Percentiles rank a stretch among this genome's conserved stretches.
Conservation (phyloP, 768 basidiomycete genomes). For the Tephrocybe rancida region DNA sequence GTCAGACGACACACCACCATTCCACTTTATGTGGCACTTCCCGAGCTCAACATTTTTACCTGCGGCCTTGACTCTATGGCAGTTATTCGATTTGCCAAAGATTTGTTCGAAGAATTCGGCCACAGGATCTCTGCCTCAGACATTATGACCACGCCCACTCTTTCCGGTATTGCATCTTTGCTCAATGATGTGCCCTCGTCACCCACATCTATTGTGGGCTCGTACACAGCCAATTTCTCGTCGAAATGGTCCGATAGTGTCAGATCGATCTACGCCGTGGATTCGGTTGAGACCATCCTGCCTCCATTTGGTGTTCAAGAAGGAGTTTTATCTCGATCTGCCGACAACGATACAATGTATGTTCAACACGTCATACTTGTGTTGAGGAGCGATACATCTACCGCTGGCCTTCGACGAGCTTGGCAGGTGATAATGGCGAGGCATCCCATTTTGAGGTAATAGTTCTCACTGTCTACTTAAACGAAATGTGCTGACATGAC, state of each 20-base stretch:
- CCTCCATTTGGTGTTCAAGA: conserved; percentile 51
- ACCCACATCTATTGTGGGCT: background rate
- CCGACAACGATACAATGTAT: conserved; percentile 37
- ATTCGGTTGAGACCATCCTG: conserved; percentile 28
- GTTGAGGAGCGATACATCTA: conserved; percentile 21
- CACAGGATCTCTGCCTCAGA: conserved; percentile 25
- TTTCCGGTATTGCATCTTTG: conserved; percentile 24
- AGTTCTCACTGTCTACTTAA: background rate
- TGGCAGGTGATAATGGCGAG: conserved; percentile 33
- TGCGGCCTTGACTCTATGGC: conserved; percentile 34
- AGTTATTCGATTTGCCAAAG: conserved; percentile 27
- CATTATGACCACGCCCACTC: conserved; percentile 29
- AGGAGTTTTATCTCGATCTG: conserved; percentile 45
- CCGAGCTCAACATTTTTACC: conserved; percentile 31
- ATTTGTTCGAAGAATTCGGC: conserved; percentile 23
- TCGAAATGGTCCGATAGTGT: conserved; percentile 17
- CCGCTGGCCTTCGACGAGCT: conserved; percentile 27
- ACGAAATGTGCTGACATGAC: background rate
- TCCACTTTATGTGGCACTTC: conserved; percentile 15
- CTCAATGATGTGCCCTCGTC: conserved; percentile 1
- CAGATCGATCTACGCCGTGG: conserved; percentile 11
- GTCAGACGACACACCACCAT: conserved; percentile 23
- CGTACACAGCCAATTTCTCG: conserved; percentile 15
- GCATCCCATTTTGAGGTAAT: conserved; percentile 30
- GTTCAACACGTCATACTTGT: conserved; percentile 45